phyloP scores from a whole-genome alignment of 2,329 filamentous ascomycete species.

The Ceratocystis papillata region DNA sequence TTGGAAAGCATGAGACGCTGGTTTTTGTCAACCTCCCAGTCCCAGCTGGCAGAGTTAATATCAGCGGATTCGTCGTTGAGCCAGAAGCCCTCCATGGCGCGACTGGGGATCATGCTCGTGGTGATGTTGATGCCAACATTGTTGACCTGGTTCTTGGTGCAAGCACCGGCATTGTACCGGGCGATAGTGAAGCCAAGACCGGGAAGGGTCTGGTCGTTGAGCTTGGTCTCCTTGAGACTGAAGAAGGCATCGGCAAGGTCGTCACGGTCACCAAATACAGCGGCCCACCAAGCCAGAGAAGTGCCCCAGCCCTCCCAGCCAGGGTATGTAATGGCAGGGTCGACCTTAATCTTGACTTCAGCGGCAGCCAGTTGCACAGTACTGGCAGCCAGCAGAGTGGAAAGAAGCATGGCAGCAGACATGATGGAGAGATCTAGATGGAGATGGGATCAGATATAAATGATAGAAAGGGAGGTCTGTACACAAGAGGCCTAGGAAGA shows the following conservation, averaged over 20 bases:
- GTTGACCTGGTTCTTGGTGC: conserved; percentile 32
- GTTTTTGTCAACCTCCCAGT: conserved; percentile 34
- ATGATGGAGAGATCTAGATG: not conserved
- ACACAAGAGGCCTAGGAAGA: not conserved
- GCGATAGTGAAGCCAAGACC: conserved; percentile 37
- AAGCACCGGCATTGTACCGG: conserved; percentile 37
- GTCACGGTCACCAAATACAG: conserved; percentile 33
- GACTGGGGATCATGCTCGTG: conserved; percentile 32
- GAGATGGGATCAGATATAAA: not conserved
- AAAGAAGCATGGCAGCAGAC: conserved; percentile 21
- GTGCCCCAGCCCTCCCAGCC: conserved; percentile 38
- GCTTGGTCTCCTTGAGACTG: conserved; percentile 29
- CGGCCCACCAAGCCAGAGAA: conserved; percentile 38
- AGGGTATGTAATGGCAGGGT: conserved; percentile 30
- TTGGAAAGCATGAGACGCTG: conserved; percentile 35
- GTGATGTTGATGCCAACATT: conserved; percentile 32
- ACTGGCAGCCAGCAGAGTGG: conserved; percentile 19
- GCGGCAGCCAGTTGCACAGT: conserved; percentile 10
- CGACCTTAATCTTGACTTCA: conserved; percentile 19
- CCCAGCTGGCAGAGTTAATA: conserved; percentile 33
- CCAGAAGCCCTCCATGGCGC: conserved; percentile 36
- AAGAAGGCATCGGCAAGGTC: conserved; percentile 37
- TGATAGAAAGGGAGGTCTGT: not conserved
- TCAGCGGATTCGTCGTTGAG: conserved; percentile 32
- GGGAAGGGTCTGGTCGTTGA: conserved; percentile 30